These are phyloP conservation scores for Dictyostelium purpureum DNA, from an alignment of 78 protist species.

Conservation along the genomic window DNA sequence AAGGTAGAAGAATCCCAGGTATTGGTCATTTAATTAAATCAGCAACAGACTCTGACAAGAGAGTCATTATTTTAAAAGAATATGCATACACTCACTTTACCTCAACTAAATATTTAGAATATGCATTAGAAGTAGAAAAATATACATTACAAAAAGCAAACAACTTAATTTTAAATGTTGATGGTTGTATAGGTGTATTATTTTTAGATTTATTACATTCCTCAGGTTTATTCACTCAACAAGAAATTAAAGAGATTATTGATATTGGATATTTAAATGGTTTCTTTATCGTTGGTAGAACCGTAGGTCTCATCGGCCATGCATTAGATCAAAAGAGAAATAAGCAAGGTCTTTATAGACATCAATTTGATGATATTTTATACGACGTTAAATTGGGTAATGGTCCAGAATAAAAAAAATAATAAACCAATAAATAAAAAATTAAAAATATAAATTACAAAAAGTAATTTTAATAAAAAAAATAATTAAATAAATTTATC, in stretches of 20 bases:
- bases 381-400: slow-evolving; percentile 42
- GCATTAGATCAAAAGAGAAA: slow-evolving; percentile 95
- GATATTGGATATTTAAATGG: slow-evolving; percentile 91
- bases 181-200: slow-evolving; percentile 92
- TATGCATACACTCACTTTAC: slow-evolving; percentile 69
- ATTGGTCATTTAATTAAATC: slow-evolving; percentile 97
- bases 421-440: not conserved
- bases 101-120: slow-evolving; percentile 51
- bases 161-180: slow-evolving; percentile 97
- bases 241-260: slow-evolving; percentile 89
- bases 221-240: slow-evolving; percentile 90
- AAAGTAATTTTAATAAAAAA: not conserved
- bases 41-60: slow-evolving; percentile 91
- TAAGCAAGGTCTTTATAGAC: slow-evolving; percentile 95
- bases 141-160: slow-evolving; percentile 91
- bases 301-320: slow-evolving; percentile 97
- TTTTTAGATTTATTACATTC: slow-evolving; percentile 92
- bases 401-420: not conserved
- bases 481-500: not conserved
- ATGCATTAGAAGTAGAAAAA: slow-evolving; percentile 91
- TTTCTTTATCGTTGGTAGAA: slow-evolving; percentile 95
- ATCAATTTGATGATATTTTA: slow-evolving; percentile 93
- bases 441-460: not conserved
- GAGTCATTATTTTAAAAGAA: slow-evolving; percentile 89
- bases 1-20: slow-evolving; percentile 92